Base-by-base conservation (phyloP, 441 rosid species). In the Kokia cookei region DNA sequence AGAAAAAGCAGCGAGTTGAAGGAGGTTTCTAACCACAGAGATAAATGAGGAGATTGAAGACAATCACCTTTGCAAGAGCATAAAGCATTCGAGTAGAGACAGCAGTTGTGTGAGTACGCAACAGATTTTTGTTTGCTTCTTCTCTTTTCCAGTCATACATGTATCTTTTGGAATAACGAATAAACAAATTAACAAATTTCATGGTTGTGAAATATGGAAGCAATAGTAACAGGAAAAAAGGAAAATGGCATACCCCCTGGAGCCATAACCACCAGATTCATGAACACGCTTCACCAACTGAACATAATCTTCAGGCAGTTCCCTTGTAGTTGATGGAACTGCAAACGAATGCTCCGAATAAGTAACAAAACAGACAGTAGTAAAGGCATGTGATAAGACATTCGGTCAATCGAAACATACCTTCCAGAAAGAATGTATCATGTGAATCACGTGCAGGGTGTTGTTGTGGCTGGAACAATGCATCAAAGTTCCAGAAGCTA, bases 361-460 rank as follows among this genome's bases (percentile, higher is more conserved):
- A 69, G 53, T 40, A 66, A 73, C 63, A 75, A 65, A 74, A 67
- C 14, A 47, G 42, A 72, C 37, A 67, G 50, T 47, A 73, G 53
- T 68, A 62, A 53, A 54, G 62, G 67, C 27, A 77, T 14, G 42
- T 29, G 37, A 17, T 48, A 67, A 32, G 58, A 43, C 55, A 53
- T 35, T 69, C 54, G 72, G 69, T 54, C 67, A 71, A 53, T 19
- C 26, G 0, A 65, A 53, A 71, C 80, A 59, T 72, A 93, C 97
- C 93, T 84, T 85, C 76, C 65, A 92, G 77, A 80, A 91, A 95
- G 89, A 95, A 93, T 47, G 97, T 95, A 82, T 91, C 97, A 69
- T 95, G 99, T 43, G 99, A 87, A 85, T 93, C 99, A 72, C 94
- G 97, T 63, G 99, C 99, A 83, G 98, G 99, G 83, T 95, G 98